phyloP scores from a whole-genome alignment of 495 filamentous ascomycete genomes.

The Neurospora tetrasperma region DNA sequence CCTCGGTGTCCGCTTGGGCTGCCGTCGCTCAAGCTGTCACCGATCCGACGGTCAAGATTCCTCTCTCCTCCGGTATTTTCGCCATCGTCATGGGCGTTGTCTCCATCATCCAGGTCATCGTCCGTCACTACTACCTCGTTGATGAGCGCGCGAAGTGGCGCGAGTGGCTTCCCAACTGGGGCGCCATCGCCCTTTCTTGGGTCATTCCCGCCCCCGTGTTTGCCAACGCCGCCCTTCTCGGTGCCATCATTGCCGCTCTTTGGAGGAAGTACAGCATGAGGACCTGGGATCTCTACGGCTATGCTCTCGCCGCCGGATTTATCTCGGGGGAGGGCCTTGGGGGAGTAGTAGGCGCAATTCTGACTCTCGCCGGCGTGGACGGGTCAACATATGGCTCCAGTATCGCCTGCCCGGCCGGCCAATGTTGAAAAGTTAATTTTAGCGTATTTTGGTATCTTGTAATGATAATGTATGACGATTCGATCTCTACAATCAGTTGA shows the following conservation, averaged over 20 bases:
- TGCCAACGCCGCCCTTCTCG: constrained; percentile 45
- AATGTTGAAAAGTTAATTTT: too few relatives aligned
- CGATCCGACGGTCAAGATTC: constrained; percentile 46
- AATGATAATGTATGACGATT: too few relatives aligned
- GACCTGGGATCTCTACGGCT: constrained; percentile 52
- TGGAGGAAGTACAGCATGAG: constrained; percentile 49
- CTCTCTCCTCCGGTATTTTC: constrained; percentile 44
- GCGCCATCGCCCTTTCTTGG: constrained; percentile 53
- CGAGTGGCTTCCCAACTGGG: constrained; percentile 56
- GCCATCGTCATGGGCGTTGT: constrained; percentile 44
- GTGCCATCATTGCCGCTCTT: constrained; percentile 43
- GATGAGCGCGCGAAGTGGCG: constrained; percentile 39
- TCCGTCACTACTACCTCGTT: constrained; percentile 49
- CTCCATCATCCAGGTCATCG: constrained; percentile 38
- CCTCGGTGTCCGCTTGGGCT: constrained; percentile 55
- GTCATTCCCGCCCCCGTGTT: constrained; percentile 37
- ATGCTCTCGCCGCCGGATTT: too few relatives aligned
- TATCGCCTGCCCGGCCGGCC: constrained; percentile 35
- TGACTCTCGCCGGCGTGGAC: constrained; percentile 43
- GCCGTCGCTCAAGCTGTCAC: constrained; percentile 58
- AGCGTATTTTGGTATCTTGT: too few relatives aligned
- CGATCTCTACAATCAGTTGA: too few relatives aligned
- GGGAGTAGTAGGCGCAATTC: constrained; percentile 47
- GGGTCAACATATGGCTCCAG: constrained; percentile 36
- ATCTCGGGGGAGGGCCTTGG: too few relatives aligned